These are phyloP conservation scores for Juglanconis oblonga DNA, from an alignment of 2,329 filamentous ascomycete genomes.

Conservation along the genomic window DNA sequence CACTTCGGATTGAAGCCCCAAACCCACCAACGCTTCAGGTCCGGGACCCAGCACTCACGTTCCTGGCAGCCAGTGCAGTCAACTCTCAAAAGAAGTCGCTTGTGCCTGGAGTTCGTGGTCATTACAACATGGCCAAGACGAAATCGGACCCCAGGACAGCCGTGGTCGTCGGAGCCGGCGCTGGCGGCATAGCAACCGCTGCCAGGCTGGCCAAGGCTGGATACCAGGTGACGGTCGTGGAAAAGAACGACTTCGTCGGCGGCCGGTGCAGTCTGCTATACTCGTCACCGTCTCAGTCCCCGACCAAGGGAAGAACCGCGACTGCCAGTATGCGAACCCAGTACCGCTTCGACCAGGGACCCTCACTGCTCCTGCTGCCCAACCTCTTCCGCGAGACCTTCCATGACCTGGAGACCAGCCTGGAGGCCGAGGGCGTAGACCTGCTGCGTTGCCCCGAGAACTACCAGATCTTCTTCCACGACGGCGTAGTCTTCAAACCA, in stretches of 20 bases:
- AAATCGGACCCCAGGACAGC: slow-evolving; percentile 6
- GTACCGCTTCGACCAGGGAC: slow-evolving; percentile 74
- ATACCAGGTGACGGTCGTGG: slow-evolving; percentile 70
- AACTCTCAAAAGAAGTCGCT: no score
- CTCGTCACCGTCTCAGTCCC: slow-evolving; percentile 6
- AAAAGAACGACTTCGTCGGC: slow-evolving; percentile 72
- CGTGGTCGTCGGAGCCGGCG: slow-evolving; percentile 56
- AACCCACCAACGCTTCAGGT: no score
- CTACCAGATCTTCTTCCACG: slow-evolving; percentile 71
- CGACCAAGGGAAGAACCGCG: not conserved
- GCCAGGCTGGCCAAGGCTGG: slow-evolving; percentile 70
- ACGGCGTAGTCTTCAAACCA: slow-evolving; percentile 61
- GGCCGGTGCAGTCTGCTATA: slow-evolving; percentile 67
- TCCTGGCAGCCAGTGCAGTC: no score
- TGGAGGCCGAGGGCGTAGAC: slow-evolving; percentile 63
- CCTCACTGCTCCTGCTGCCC: slow-evolving; percentile 69
- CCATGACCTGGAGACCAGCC: slow-evolving; percentile 62
- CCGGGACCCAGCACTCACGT: no score
- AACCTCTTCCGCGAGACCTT: slow-evolving; percentile 69
- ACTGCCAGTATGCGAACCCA: not conserved
- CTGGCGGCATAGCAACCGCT: slow-evolving; percentile 68
- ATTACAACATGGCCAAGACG: slow-evolving; percentile 2
- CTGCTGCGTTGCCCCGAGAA: slow-evolving; percentile 72
- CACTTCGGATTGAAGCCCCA: no score
- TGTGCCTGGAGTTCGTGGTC: not conserved